Evolutionary conservation across 2,329 filamentous ascomycete genomes (phyloP).

Genomic region (Xylariaceae sp.): DNA sequence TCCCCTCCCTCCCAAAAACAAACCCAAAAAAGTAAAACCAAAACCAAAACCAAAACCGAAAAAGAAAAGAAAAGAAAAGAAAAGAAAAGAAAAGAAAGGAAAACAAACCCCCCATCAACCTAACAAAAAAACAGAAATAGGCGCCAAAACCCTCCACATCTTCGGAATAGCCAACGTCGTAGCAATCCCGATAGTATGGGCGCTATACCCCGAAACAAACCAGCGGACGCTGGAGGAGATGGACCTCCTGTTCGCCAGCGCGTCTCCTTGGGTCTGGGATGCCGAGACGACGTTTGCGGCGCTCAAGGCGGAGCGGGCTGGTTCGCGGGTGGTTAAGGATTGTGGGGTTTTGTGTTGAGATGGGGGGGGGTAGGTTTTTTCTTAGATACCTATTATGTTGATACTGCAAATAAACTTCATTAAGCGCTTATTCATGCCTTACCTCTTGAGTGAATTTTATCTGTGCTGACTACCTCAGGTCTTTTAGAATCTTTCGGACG

Average conservation of each 20-base stretch:
- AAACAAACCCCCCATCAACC: background rate
- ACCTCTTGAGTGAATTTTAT: no score
- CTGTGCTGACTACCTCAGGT: no score
- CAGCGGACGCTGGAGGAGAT: conserved; percentile 73
- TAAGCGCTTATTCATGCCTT: no score
- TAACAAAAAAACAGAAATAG: conserved; percentile 41
- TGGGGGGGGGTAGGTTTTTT: no score
- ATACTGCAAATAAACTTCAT: no score
- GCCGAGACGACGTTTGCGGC: conserved; percentile 60
- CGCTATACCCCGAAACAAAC: conserved; percentile 69
- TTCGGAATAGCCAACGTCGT: conserved; percentile 65
- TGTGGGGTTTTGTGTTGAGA: no score
- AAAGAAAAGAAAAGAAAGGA: background rate
- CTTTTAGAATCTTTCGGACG: no score
- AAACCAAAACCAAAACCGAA: background rate
- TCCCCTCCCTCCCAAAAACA: no score
- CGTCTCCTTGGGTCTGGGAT: conserved; percentile 67
- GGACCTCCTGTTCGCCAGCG: conserved; percentile 65
- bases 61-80: background rate
- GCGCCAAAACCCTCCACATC: conserved; percentile 69
- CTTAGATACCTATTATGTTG: no score
- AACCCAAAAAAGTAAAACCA: no score
- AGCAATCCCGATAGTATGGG: conserved; percentile 67
- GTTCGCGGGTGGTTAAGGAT: no score
- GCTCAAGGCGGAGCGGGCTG: conserved; percentile 58